phyloP scores from a whole-genome alignment of 208 protist species.

The Wallacemonas sp. region DNA sequence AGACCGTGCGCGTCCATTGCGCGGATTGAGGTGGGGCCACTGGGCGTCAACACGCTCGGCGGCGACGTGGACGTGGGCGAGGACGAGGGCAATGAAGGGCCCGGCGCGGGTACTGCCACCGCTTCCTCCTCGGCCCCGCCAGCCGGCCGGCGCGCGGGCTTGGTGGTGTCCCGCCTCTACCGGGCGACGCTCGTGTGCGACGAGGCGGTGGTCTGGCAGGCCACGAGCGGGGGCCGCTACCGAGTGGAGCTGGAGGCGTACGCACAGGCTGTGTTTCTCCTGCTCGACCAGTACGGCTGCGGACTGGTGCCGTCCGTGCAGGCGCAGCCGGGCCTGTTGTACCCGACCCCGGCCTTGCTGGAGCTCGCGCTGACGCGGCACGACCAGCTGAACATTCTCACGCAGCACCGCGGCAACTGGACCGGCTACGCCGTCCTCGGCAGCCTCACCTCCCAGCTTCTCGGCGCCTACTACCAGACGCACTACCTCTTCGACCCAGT shows the following conservation, averaged over 20 bases:
- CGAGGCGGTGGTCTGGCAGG: conserved; percentile 64
- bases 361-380: conserved; percentile 66
- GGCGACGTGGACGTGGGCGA: not conserved
- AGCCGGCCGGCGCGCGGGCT: not conserved
- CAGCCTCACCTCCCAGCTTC: conserved; percentile 71
- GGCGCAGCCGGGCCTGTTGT: conserved; percentile 37
- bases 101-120: not conserved
- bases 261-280: conserved; percentile 70
- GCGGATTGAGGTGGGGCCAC: conserved; percentile 3
- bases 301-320: conserved; percentile 18
- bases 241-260: conserved; percentile 84
- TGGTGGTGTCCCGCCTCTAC: not conserved
- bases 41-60: not conserved
- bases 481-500: conserved; percentile 46
- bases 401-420: conserved; percentile 80
- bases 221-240: conserved; percentile 63
- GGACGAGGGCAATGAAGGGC: not conserved
- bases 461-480: conserved; percentile 79
- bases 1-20: conserved; percentile 8
- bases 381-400: conserved; percentile 62
- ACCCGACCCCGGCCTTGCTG: conserved; percentile 51
- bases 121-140: not conserved
- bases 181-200: conserved; percentile 14
- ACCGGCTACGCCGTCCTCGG: conserved; percentile 85
- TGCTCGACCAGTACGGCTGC: conserved; percentile 78